Percentiles rank a stretch among this genome's conserved stretches.
phyloP scores from a whole-genome alignment of 1,284 basidiomycete genomes.

The Rhodotorula sp. region DNA sequence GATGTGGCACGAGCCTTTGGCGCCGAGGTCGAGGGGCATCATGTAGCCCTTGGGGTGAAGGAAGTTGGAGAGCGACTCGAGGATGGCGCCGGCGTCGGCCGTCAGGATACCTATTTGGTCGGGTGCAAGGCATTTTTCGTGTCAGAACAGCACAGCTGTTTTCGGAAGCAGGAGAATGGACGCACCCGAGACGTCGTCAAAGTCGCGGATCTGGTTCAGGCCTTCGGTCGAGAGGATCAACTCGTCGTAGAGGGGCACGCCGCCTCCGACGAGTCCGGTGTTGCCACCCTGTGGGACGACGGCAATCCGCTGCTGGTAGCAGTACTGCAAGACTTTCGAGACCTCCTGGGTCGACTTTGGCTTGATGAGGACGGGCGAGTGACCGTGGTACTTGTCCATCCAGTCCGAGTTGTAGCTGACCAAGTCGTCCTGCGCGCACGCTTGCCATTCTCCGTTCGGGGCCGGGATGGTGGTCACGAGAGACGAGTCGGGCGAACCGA shows the following conservation, averaged over 20 bases:
- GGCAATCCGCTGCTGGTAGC: conserved; percentile 71
- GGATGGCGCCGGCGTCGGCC: conserved; percentile 83
- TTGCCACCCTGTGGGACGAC: conserved; percentile 98
- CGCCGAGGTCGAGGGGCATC: conserved; percentile 96
- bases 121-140: no score
- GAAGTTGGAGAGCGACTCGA: conserved; percentile 85
- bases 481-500: conserved; percentile 51
- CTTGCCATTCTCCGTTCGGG: conserved; percentile 29
- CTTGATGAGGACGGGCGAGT: conserved; percentile 78
- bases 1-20: conserved; percentile 99
- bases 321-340: conserved; percentile 75
- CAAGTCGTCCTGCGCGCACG: conserved; percentile 58
- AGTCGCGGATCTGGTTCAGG: conserved; percentile 81
- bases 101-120: conserved; percentile 55
- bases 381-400: conserved; percentile 94
- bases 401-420: conserved; percentile 85
- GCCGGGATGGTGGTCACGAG: conserved; percentile 52
- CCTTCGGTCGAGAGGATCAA: conserved; percentile 78
- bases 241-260: conserved; percentile 87
- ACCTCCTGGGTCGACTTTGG: conserved; percentile 87
- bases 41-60: conserved; percentile 87
- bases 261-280: conserved; percentile 94
- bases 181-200: conserved; percentile 85
- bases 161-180: conserved; percentile 27
- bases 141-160: no score